phyloP scores from a whole-genome alignment of 2,329 filamentous ascomycete species.

The Colletotrichum ledebouriae region DNA sequence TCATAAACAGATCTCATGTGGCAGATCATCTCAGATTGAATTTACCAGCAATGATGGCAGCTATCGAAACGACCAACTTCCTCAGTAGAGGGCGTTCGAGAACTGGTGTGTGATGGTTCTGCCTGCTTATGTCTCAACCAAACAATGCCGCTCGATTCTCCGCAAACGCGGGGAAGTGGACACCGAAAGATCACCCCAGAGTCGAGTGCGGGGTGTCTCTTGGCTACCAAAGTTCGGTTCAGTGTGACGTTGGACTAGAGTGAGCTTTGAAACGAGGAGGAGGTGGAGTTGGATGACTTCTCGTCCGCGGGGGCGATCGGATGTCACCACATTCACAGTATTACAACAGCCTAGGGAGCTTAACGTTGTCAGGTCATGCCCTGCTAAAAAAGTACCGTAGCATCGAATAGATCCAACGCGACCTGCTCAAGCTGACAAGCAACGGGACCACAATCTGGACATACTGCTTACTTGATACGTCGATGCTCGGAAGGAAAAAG shows the following conservation, averaged over 20 bases:
- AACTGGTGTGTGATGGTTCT: too few species aligned
- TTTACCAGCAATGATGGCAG: too few species aligned
- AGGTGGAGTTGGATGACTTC: not conserved
- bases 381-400: not conserved
- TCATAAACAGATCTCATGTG: too few species aligned
- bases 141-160: not conserved
- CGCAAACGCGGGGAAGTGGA: constrained; percentile 1
- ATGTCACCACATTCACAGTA: not conserved
- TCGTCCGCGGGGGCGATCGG: not conserved
- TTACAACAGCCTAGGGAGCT: not conserved
- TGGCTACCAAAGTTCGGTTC: not conserved
- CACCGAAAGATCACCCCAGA: not conserved
- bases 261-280: not conserved
- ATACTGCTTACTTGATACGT: not conserved
- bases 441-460: not conserved
- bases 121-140: too few species aligned
- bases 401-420: too few species aligned
- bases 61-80: too few species aligned
- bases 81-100: not conserved
- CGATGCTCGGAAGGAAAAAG: not conserved
- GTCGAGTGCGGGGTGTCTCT: constrained; percentile 10
- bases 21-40: too few species aligned
- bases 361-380: not conserved
- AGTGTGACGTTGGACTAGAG: constrained; percentile 12
- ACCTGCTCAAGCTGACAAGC: not conserved